Conservation (phyloP, 371 early-diverging fungal genomes). For the Circinella umbellata region DNA sequence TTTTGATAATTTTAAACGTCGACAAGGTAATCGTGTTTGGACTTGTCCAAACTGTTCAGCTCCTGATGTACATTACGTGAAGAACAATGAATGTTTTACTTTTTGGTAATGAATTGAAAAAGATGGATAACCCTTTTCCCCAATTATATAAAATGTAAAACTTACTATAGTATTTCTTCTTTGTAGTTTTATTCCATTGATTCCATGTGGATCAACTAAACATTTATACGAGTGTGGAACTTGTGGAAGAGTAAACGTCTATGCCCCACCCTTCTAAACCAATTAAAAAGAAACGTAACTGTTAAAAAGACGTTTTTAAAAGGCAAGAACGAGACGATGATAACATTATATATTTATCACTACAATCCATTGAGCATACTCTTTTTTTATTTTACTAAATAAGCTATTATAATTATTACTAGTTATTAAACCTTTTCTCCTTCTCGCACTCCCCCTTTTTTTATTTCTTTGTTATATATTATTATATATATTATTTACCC, state of each 20-base stretch:
- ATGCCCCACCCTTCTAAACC: slow-evolving; percentile 35
- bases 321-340: too few species aligned
- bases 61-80: slow-evolving; percentile 42
- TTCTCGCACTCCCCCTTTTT: neutral
- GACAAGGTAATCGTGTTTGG: slow-evolving; percentile 37
- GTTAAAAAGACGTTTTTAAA: neutral
- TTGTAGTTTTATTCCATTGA: slow-evolving; percentile 45
- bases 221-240: slow-evolving; percentile 49
- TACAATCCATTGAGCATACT: too few species aligned
- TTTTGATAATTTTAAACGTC: slow-evolving; percentile 47
- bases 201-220: slow-evolving; percentile 46
- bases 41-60: slow-evolving; percentile 54
- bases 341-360: too few species aligned
- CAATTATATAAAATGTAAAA: too few species aligned
- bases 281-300: too few species aligned
- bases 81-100: slow-evolving; percentile 51
- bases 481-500: too few species aligned
- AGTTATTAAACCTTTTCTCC: neutral
- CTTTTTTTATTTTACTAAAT: too few species aligned
- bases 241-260: slow-evolving; percentile 51
- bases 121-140: neutral
- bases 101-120: slow-evolving; percentile 29
- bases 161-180: neutral
- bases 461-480: too few species aligned
- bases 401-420: neutral